Conservation (phyloP, 1,284 basidiomycete genomes). For the Ganoderma lingzhi region DNA sequence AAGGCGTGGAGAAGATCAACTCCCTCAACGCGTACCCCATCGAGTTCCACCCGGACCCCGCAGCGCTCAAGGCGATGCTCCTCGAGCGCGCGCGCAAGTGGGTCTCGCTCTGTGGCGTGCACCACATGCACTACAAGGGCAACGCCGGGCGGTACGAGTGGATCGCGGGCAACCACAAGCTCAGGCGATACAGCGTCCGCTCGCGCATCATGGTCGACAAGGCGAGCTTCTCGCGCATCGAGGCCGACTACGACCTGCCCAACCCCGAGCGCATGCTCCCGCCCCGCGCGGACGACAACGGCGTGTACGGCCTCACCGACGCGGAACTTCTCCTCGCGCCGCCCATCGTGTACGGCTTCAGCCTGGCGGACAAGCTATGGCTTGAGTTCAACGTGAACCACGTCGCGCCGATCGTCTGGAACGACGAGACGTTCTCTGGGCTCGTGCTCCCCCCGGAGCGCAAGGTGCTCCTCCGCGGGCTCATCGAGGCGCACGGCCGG, state of each 20-base stretch:
- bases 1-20: slow-evolving; percentile 56
- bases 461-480: slow-evolving; percentile 61
- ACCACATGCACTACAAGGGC: slow-evolving; percentile 62
- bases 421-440: slow-evolving; percentile 61
- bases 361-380: slow-evolving; percentile 65
- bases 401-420: slow-evolving; percentile 60
- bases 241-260: slow-evolving; percentile 15
- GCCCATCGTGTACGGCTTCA: slow-evolving; percentile 65
- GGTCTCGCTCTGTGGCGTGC: slow-evolving; percentile 55
- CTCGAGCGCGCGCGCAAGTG: slow-evolving; percentile 60
- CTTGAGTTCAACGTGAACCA: slow-evolving; percentile 63
- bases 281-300: not conserved
- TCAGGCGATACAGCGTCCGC: slow-evolving; percentile 52
- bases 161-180: slow-evolving; percentile 35
- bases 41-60: slow-evolving; percentile 52
- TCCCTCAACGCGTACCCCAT: slow-evolving; percentile 59
- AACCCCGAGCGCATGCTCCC: slow-evolving; percentile 5
- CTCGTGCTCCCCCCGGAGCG: slow-evolving; percentile 60
- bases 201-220: slow-evolving; percentile 61
- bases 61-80: slow-evolving; percentile 47
- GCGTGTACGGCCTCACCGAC: slow-evolving; percentile 13
- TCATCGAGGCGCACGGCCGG: slow-evolving; percentile 62
- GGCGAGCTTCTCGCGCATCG: slow-evolving; percentile 6
- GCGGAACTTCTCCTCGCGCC: slow-evolving; percentile 57
- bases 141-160: slow-evolving; percentile 47